Evolutionary conservation across 1,139 yeast species (phyloP).

Genomic region (Trichomonascaceae sp.): DNA sequence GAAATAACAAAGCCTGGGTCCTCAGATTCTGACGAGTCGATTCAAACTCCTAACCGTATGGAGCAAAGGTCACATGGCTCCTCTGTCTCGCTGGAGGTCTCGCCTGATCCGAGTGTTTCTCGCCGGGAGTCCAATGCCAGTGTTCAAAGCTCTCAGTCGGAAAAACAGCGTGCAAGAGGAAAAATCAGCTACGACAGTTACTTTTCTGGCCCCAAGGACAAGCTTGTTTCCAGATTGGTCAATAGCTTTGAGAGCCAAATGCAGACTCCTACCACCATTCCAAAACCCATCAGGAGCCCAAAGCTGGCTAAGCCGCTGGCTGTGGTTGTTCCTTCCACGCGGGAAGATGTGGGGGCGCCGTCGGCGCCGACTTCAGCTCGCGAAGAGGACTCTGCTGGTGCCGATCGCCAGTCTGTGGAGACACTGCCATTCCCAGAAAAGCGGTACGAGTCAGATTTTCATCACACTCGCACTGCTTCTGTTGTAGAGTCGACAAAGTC

Average conservation of each 20-base stretch:
- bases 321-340: not conserved
- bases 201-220: conserved; percentile 10
- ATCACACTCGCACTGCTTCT: not conserved
- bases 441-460: not conserved
- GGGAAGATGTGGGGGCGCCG: not conserved
- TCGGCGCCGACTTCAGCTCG: not conserved
- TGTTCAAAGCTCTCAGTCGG: not conserved
- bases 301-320: not conserved
- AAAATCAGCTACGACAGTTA: conserved; percentile 9
- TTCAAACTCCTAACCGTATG: no score
- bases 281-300: not conserved
- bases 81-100: no score
- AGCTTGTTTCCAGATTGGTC: conserved; percentile 14
- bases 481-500: not conserved
- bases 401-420: not conserved
- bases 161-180: conserved; percentile 9
- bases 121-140: not conserved
- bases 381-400: not conserved
- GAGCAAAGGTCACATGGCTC: no score
- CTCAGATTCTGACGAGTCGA: no score
- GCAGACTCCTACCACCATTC: conserved; percentile 4
- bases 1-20: no score
- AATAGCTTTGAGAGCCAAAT: conserved; percentile 15
- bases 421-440: not conserved
- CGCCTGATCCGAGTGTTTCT: no score